Base-by-base conservation (phyloP, 495 filamentous ascomycete species). In the Umbilicaria muhlenbergii region DNA sequence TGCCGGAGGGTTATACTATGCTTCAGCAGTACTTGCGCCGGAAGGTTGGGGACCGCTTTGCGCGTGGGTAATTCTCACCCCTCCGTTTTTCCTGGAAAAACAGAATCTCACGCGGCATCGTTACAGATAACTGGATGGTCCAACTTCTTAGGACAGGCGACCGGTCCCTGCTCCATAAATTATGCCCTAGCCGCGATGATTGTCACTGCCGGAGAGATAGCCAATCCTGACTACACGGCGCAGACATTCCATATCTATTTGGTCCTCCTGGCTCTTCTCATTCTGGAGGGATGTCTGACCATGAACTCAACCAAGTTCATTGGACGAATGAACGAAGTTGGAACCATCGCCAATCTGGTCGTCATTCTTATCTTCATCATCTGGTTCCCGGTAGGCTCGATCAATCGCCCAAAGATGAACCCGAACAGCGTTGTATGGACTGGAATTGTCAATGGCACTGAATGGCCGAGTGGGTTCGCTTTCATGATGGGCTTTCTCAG, bases 241-340 rank as follows among this genome's bases (percentile, higher is more conserved):
- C 4, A 44, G 7, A 45, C 33, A 6, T 45, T 18, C 16, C 43
- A 45, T 14, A 33, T 43, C 11, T 45, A 45, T 14, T 35, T 45
- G 15, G 16, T 38, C n/a, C 15, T 45, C 16, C 36, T 45, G n/a
- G 17, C 32, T n/a, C 33, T 45, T 15, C 15, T 45, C 5, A 12
- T 24, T 15, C 8, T 45, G 13, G 34, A 45, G 10, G 43, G 34
- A 15, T 18, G 19, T 15, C 33, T 45, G 13, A 31, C 18, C 33
- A 45, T 39, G 19, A 45, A 41, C n/a, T 28, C 34, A 5, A 45
- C 43, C 5, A 45, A 42, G 34, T 45, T 45, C 7, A 13, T 45
- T 14, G 43, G 34, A 13, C 15, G 32, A n/a, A 24, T 45, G 13
- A 45, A 45, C 21, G 17, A n/a, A 17, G 33, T 45, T 17, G 43